Conservation (phyloP, 768 basidiomycete genomes). For the Suillus spraguei region DNA sequence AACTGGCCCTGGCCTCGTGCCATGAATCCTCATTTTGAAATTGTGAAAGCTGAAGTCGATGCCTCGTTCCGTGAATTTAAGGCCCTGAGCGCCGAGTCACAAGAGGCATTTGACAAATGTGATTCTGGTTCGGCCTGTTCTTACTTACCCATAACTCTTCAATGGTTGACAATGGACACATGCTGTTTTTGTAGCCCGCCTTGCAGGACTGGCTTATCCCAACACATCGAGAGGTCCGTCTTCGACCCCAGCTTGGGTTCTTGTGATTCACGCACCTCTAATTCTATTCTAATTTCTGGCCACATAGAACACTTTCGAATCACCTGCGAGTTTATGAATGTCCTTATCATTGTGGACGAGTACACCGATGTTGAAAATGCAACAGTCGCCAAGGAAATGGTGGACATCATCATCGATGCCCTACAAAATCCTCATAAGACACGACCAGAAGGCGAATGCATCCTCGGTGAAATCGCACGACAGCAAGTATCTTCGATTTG, state of each 20-base stretch:
- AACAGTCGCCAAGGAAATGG: slow-evolving; percentile 2
- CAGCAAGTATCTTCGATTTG: slow-evolving; percentile 9
- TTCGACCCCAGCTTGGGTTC: neutral
- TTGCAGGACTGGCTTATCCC: slow-evolving; percentile 13
- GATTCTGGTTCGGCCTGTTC: slow-evolving; percentile 37
- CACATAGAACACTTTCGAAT: slow-evolving; percentile 24
- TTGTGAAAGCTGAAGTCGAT: slow-evolving; percentile 36
- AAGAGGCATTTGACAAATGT: slow-evolving; percentile 43
- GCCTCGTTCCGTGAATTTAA: slow-evolving; percentile 41
- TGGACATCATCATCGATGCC: slow-evolving; percentile 15
- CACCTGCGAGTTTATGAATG: slow-evolving; percentile 35
- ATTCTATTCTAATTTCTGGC: no score
- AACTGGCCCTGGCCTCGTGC: slow-evolving; percentile 47
- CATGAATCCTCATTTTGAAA: slow-evolving; percentile 40
- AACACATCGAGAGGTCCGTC: slow-evolving; percentile 7
- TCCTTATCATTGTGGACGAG: slow-evolving; percentile 35
- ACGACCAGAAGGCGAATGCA: slow-evolving; percentile 14
- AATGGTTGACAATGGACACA: no score
- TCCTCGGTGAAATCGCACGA: slow-evolving; percentile 15
- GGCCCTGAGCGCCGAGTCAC: slow-evolving; percentile 37
- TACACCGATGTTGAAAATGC: slow-evolving; percentile 27
- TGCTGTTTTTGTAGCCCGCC: neutral
- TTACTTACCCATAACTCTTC: no score
- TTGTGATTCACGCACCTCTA: no score
- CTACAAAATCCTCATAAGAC: slow-evolving; percentile 9